Evolutionary conservation across 495 filamentous ascomycete genomes (phyloP).

Genomic region (Penicillium subrubescens): DNA sequence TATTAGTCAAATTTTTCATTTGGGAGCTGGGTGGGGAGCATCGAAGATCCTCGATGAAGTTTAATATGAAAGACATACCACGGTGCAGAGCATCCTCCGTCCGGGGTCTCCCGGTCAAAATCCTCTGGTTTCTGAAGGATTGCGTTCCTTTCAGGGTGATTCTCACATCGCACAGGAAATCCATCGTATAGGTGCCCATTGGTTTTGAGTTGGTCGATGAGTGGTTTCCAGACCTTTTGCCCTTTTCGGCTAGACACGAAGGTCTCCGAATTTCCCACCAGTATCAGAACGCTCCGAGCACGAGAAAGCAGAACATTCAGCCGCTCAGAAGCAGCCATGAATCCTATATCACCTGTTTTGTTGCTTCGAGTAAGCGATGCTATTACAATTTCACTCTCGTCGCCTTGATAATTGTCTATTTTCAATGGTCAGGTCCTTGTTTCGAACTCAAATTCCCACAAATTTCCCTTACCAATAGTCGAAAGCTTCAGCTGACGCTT

Average conservation of each 20-base stretch:
- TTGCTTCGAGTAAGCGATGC: slow-evolving; percentile 71
- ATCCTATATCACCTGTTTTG: slow-evolving; percentile 64
- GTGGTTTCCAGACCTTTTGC: slow-evolving; percentile 54
- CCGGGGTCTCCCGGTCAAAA: slow-evolving; percentile 64
- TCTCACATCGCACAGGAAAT: slow-evolving; percentile 68
- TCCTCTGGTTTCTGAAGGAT: slow-evolving; percentile 50
- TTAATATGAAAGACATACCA: slow-evolving; percentile 54
- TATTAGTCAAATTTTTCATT: not conserved
- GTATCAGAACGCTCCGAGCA: slow-evolving; percentile 65
- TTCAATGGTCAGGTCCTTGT: slow-evolving; percentile 2
- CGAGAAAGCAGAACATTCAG: slow-evolving; percentile 74
- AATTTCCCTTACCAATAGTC: slow-evolving; percentile 57
- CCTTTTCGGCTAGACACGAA: slow-evolving; percentile 68
- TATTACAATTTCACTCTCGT: slow-evolving; percentile 77
- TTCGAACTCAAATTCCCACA: not conserved
- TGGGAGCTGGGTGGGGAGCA: not conserved
- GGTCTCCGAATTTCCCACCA: slow-evolving; percentile 72
- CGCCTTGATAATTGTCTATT: slow-evolving; percentile 78
- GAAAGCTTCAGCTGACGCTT: slow-evolving; percentile 61
- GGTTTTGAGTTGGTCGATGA: slow-evolving; percentile 60
- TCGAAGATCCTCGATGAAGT: not conserved
- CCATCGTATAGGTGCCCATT: slow-evolving; percentile 66
- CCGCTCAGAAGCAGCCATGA: slow-evolving; percentile 69
- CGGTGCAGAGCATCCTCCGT: slow-evolving; percentile 69
- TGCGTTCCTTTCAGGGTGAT: slow-evolving; percentile 56